Conservation (phyloP, 768 basidiomycete genomes). For the Austroboletus eburneus region DNA sequence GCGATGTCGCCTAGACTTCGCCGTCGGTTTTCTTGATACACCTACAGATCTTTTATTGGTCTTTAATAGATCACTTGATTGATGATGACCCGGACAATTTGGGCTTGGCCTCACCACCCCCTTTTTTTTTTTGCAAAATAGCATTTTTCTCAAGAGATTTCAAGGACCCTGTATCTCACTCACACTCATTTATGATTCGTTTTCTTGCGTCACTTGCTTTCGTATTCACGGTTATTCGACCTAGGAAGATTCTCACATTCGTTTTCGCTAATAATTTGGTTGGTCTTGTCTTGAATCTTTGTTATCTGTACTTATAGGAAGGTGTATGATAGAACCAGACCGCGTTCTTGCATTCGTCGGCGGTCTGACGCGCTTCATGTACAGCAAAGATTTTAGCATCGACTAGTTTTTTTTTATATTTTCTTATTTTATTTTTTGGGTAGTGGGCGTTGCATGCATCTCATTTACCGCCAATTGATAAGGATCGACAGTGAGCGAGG, state of each 20-base stretch:
- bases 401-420: too few species aligned
- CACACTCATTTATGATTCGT: constrained; percentile 27
- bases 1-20: constrained; percentile 17
- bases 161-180: constrained; percentile 25
- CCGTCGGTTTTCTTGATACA: constrained; percentile 3
- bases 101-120: constrained; percentile 7
- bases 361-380: constrained; percentile 1
- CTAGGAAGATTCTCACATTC: constrained; percentile 3
- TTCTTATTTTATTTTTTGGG: too few species aligned
- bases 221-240: constrained; percentile 17
- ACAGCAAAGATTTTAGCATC: too few species aligned
- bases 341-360: constrained; percentile 7
- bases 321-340: constrained; percentile 22
- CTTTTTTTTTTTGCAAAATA: constrained; percentile 1
- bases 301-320: constrained; percentile 30
- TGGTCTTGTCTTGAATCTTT: constrained; percentile 14
- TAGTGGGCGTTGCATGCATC: too few species aligned
- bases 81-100: constrained; percentile 13
- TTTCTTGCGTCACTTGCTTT: constrained; percentile 26
- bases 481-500: constrained; percentile 16
- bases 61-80: constrained; percentile 8
- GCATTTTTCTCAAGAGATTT: constrained; percentile 11
- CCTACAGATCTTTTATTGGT: constrained; percentile 1
- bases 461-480: constrained; percentile 14
- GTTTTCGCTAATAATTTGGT: constrained; percentile 1